Evolutionary conservation across 441 rosid genomes (phyloP), one percentile per base, ranked within the genome.

Genomic region (Aleurites moluccanus): DNA sequence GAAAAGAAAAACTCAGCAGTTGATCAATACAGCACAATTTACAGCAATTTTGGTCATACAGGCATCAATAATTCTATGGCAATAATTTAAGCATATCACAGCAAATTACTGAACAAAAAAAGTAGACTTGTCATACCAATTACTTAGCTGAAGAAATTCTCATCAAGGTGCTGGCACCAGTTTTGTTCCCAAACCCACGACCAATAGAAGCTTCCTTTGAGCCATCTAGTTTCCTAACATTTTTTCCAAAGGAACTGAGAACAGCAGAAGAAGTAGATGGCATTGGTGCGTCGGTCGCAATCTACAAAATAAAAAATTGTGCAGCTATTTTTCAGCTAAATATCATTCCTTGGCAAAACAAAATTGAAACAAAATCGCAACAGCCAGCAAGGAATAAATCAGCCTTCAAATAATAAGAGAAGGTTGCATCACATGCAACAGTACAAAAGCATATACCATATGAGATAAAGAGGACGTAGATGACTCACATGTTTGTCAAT

Each of bases 81-180:
- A 28, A 65, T 10, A 68, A 0, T 55, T 6, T 35, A 68, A 68
- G 27, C 28, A 52, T 20, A 15, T 38, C 40, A 44, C 3, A 40
- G 3, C 13, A 28, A 3, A 6, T 27, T 20, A 5, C 1, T 10
- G 42, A 38, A 33, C 20, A 47, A 33, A 77, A 52, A 70, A n/a
- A 73, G 47, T 42, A 67, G 16, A 35, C 49, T 55, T 57, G 23
- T 73, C 61, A 28, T 61, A 73, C 81, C 80, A 66, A 68, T 77
- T 77, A 81, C 79, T 81, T 83, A 0, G 85, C 66, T 60, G 85
- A 84, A 53, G 89, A 84, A 64, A 72, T 75, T 69, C 83, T 81
- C 78, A 81, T 74, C 87, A 85, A 79, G 73, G 83, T 70, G 69
- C 89, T 77, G 72, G 79, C 76, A 70, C 86, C 86, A 33, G 70